Evolutionary conservation across 169 alveolate species (phyloP), one percentile per base, ranked within the genome.

Genomic region (Cyclospora cayetanensis): DNA sequence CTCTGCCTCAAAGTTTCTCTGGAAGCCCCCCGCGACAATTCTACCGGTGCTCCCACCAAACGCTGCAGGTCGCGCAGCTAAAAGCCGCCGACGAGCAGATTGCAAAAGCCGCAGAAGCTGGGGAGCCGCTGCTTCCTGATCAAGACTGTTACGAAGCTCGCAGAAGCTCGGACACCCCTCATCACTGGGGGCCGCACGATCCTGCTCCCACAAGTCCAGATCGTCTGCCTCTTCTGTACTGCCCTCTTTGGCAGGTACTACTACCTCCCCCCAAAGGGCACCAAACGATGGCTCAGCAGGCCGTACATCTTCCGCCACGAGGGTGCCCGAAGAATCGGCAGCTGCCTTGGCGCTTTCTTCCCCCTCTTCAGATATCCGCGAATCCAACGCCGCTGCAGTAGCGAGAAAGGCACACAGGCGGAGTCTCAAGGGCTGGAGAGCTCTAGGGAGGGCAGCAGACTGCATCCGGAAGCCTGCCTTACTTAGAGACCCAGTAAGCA

Each of bases 71-170:
- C 31, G 82, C 29, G 4, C 53, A 1, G 53, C 4, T 25, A 70
- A 53, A 25, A 70, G 53, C 4, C 53, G 18, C 53, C 42, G 34
- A 46, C 25, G 31, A 4, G 82, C 53, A 15, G 29, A 25, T 5
- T 70, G 55, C 82, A 70, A 37, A 27, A 70, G 46, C 82, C 37
- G 82, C 46, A 31, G 53, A 27, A 70, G 82, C 82, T 70, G 82
- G 42, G 46, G 82, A 1, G 2, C 11, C 53, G 37, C 15, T 5
- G 12, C 53, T 34, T 15, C 37, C 37, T 65, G n/a, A n/a, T n/a
- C n/a, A n/a, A n/a, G n/a, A n/a, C n/a, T n/a, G n/a, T 5, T 70
- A 34, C 82, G 37, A 37, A 27, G 37, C 29, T 53, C 37, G 82
- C 46, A 31, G 53, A 27, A 70, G 82, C 82, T 70, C 55, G 42